Base-by-base conservation (phyloP, 139 green algal species). In the Gonium pectorale region DNA sequence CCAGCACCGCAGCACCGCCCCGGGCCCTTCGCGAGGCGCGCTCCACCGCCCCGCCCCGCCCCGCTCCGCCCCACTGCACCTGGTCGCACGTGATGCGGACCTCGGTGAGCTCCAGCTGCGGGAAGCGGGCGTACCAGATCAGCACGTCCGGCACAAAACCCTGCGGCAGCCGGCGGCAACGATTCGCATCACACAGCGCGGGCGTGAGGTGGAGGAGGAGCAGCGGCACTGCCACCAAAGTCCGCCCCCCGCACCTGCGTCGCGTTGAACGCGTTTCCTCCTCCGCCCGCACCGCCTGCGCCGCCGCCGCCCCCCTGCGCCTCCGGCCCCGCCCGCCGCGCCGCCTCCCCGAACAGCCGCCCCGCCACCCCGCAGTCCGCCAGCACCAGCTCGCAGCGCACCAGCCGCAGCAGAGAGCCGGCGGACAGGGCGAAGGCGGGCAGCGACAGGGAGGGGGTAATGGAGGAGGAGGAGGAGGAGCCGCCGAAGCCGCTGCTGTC, bases 321-420 rank as follows among this genome's bases (percentile, higher is more conserved):
- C 33, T 38, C 13, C 33, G 13, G 74, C 37, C 35, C 22, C 37
- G 35, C 31, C 35, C 11, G 72, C 56, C 29, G 37, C 56, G 29
- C 54, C 38, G 56, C 74, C 11, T 54, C 74, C 5, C 41, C 38
- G 38, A 43, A 70, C 74, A 81, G 54, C 56, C 8, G 7, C 38
- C 21, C 3, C 27, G 74, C 74, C 56, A 81, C 56, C 17, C 8
- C 38, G 74, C 74, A 81, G 56, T 81, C 74, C 74, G 40, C 3
- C 37, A 83, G 41, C 24, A 83, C 75, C n/a, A 83, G 26, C 59
- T 67, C 37, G 41, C 19, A 37, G 21, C 75, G 29, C 41, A 72
- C 41, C 5, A 83, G 31, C 22, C 75, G 75, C 41, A 83, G 41
- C 27, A 49, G 8, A 15, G 60, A 72, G 7, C 75, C 75, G 15